Percentiles rank a stretch among this genome's conserved stretches.
Evolutionary conservation across 345 rosid genomes (phyloP).

Genomic region (Lagerstroemia speciosa): DNA sequence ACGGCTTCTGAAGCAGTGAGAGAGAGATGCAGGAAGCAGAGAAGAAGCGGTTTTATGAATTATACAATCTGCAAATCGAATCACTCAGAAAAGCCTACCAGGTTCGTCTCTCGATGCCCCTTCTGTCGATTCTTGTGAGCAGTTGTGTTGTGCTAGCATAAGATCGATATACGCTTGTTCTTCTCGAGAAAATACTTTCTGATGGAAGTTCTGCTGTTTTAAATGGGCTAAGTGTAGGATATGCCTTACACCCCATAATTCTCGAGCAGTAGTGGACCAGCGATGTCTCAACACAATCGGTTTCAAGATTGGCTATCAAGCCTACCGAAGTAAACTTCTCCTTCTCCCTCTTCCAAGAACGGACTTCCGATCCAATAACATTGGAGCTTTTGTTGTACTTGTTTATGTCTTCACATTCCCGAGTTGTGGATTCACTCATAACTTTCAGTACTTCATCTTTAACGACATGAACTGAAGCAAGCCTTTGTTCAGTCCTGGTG

Average conservation of each 20-base stretch:
- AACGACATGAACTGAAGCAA: no score
- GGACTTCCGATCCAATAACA: background rate
- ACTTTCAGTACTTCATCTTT: background rate
- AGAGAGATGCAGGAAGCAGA: no score
- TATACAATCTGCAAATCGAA: no score
- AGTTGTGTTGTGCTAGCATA: no score
- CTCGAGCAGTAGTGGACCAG: background rate
- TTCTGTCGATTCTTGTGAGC: no score
- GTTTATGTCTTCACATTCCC: background rate
- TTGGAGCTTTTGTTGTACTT: background rate
- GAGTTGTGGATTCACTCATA: no score
- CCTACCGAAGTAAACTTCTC: background rate
- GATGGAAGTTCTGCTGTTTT: no score
- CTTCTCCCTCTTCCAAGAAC: background rate
- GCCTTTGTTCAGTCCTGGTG: no score
- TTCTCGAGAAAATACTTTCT: no score
- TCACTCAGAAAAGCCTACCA: no score
- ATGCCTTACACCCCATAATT: background rate
- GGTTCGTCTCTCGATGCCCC: no score
- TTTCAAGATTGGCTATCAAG: background rate
- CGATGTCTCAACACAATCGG: background rate
- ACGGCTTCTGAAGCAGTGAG: background rate
- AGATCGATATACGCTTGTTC: background rate
- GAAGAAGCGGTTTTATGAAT: no score
- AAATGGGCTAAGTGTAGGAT: background rate